Base-by-base conservation (phyloP, 352 stramenopile genomes). In the Hyphochytrium catenoides region DNA sequence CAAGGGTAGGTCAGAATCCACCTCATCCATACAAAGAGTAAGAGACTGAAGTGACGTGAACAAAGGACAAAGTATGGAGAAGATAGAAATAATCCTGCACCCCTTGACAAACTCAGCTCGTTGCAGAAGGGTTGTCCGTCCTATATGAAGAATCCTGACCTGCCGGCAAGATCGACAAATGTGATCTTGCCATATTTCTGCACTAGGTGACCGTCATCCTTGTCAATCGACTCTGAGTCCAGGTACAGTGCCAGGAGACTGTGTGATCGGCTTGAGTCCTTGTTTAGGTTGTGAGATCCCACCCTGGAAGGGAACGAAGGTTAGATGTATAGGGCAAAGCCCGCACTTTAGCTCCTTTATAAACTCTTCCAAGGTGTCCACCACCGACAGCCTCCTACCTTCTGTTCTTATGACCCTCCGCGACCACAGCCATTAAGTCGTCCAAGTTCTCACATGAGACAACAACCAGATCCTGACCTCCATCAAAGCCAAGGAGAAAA, bases 161-260 rank as follows among this genome's bases (percentile, higher is more conserved):
- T 75, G 11, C 66, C 66, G 2, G 66, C 63, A 6, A 81, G 49
- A 41, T 81, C 66, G n/a, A 81, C 66, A 45, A 77, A 77, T 18
- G 61, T 66, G 9, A 81, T 52, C 45, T 81, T 81, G 21, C 66
- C 63, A 32, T 60, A 75, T 38, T 65, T 63, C 16, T 49, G 61
- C 26, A 62, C 46, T 9, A 54, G 46, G 21, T 66, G 47, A 14
- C 45, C 58, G 33, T 74, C 56, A 21, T 50, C 63, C 9, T 51
- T 43, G 25, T 56, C 57, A 1, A 47, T 60, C 3, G 57, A 63
- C 23, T 57, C 51, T 9, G 58, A 58, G 44, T 81, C 66, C 19
- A 75, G 52, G 25, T 74, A 57, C 7, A 81, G 38, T 2, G 66
- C 74, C 43, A 81, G 50, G 40, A 81, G 57, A 17, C 59, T 74